These are phyloP conservation scores for Lunasporangiospora selenospora DNA, from an alignment of 192 early-diverging fungal species.

Conservation along the genomic window DNA sequence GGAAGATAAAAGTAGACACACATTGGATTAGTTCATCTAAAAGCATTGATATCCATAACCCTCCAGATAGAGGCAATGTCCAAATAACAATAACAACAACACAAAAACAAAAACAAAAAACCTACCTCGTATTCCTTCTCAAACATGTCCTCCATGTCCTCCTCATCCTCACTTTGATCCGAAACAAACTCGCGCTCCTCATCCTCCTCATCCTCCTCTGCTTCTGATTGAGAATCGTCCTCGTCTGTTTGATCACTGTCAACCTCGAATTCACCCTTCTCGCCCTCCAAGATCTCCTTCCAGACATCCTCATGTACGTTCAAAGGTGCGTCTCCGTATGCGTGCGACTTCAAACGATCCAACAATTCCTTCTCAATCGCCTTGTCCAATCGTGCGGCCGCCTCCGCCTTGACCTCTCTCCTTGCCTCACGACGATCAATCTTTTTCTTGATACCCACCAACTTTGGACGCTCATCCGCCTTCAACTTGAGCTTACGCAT, in stretches of 20 bases:
- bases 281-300: slow-evolving; percentile 84
- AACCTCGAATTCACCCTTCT: slow-evolving; percentile 72
- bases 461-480: slow-evolving; percentile 69
- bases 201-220: slow-evolving; percentile 59
- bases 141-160: slow-evolving; percentile 66
- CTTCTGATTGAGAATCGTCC: slow-evolving; percentile 62
- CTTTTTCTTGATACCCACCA: slow-evolving; percentile 95
- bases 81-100: too few species aligned
- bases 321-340: slow-evolving; percentile 96
- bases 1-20: too few species aligned
- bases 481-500: slow-evolving; percentile 91
- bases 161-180: slow-evolving; percentile 68
- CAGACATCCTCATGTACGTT: slow-evolving; percentile 93
- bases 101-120: too few species aligned
- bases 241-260: slow-evolving; percentile 77
- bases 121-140: slow-evolving; percentile 53
- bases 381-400: slow-evolving; percentile 89
- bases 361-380: slow-evolving; percentile 97
- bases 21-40: too few species aligned
- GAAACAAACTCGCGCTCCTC: slow-evolving; percentile 64
- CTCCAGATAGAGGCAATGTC: too few species aligned
- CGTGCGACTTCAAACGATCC: slow-evolving; percentile 88
- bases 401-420: slow-evolving; percentile 90
- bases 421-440: slow-evolving; percentile 85
- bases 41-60: too few species aligned